Conservation (phyloP, 306 rosid species). For the Quillaja saponaria region DNA sequence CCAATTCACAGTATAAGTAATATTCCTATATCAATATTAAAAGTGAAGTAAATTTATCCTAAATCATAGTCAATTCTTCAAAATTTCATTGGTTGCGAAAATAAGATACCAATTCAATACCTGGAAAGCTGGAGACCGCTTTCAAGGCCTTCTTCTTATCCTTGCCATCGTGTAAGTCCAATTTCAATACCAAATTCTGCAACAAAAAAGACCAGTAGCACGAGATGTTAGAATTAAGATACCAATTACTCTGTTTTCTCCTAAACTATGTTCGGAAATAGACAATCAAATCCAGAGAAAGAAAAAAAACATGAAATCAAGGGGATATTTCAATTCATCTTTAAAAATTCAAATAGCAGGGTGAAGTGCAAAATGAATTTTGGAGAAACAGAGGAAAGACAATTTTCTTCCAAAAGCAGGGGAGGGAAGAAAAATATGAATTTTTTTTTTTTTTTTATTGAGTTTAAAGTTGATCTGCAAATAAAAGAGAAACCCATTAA, state of each 20-base stretch:
- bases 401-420: background rate
- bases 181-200: constrained; percentile 77
- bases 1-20: too few species aligned
- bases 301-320: background rate
- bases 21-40: too few species aligned
- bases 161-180: constrained; percentile 69
- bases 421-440: constrained; percentile 5
- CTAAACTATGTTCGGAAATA: background rate
- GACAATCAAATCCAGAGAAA: background rate
- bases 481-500: constrained; percentile 6
- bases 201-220: constrained; percentile 6
- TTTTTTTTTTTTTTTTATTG: too few species aligned
- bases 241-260: too few species aligned
- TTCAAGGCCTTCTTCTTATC: constrained; percentile 77
- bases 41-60: constrained; percentile 14
- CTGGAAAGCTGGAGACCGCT: constrained; percentile 57
- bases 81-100: background rate
- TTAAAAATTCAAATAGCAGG: too few species aligned
- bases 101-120: constrained; percentile 30
- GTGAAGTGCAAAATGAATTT: too few species aligned
- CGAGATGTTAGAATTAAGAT: background rate
- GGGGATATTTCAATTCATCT: too few species aligned
- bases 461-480: background rate
- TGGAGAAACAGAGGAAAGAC: background rate
- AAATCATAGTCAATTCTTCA: constrained; percentile 2